A percentile compares a stretch with the other conserved stretches of the same genome.
phyloP scores from a whole-genome alignment of 2,329 filamentous ascomycete genomes.

The Trichoderma brevicompactum region DNA sequence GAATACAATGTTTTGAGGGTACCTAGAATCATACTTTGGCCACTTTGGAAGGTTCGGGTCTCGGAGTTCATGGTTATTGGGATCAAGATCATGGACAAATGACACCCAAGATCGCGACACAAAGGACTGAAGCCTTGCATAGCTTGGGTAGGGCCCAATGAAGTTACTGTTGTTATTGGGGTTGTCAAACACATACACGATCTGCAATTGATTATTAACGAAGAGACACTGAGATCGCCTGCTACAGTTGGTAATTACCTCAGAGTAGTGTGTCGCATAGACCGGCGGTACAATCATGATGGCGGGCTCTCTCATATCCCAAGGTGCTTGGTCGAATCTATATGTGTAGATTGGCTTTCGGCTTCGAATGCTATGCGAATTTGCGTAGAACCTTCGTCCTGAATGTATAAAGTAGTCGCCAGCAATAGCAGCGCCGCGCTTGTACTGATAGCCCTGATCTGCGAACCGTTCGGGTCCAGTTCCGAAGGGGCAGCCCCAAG shows the following conservation, averaged over 20 bases:
- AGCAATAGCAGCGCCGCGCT: constrained; percentile 11
- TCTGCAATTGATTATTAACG: not conserved
- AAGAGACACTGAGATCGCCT: not conserved
- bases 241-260: not conserved
- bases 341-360: not conserved
- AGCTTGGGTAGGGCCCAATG: not conserved
- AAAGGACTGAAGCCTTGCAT: not conserved
- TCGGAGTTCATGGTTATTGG: not conserved
- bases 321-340: constrained; percentile 12
- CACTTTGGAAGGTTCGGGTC: constrained; percentile 13
- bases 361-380: constrained; percentile 1
- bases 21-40: not conserved
- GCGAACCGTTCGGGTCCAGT: constrained; percentile 12
- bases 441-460: constrained; percentile 9
- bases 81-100: constrained; percentile 6
- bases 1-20: constrained; percentile 10
- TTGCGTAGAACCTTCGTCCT: constrained; percentile 7
- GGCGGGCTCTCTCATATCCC: constrained; percentile 11
- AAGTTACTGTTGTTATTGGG: constrained; percentile 20
- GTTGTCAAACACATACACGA: constrained; percentile 15
- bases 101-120: constrained; percentile 14
- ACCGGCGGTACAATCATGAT: constrained; percentile 7
- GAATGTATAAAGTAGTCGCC: constrained; percentile 12
- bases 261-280: constrained; percentile 11
- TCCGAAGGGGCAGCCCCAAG: constrained; percentile 8